Percentiles rank a stretch among this genome's conserved stretches.
phyloP scores from a whole-genome alignment of 2,329 filamentous ascomycete species.

The Penicillium sp. region DNA sequence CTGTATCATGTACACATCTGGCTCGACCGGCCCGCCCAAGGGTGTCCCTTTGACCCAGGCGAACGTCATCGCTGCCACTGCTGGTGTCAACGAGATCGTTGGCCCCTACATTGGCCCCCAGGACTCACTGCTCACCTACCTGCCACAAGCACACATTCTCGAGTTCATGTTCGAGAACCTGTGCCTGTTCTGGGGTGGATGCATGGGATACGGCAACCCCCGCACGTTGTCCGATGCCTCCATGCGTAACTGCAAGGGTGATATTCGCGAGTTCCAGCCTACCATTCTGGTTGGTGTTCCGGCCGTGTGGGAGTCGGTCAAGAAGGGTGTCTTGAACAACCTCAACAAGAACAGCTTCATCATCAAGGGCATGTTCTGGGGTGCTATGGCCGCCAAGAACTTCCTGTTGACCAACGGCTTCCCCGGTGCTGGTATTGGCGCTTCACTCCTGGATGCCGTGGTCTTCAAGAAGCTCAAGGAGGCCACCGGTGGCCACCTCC shows the following conservation, averaged over 20 bases:
- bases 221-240: conserved; percentile 84
- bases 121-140: conserved; percentile 83
- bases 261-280: conserved; percentile 88
- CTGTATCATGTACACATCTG: conserved; percentile 82
- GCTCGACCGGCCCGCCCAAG: conserved; percentile 86
- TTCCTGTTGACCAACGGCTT: conserved; percentile 58
- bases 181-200: conserved; percentile 84
- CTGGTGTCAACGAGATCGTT: conserved; percentile 77
- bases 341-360: conserved; percentile 72
- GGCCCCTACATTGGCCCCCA: conserved; percentile 74
- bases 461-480: conserved; percentile 93
- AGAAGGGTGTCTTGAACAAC: conserved; percentile 85
- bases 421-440: conserved; percentile 54
- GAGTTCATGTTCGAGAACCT: conserved; percentile 96
- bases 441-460: conserved; percentile 71
- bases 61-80: conserved; percentile 77
- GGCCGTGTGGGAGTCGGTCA: conserved; percentile 95
- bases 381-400: conserved; percentile 61
- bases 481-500: conserved; percentile 82
- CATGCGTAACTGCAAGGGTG: conserved; percentile 86
- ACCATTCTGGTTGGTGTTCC: conserved; percentile 93
- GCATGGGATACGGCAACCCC: conserved; percentile 89
- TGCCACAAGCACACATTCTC: conserved; percentile 93
- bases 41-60: conserved; percentile 81
- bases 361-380: conserved; percentile 76